A percentile compares a stretch with the other conserved stretches of the same genome.
Evolutionary conservation across 805 yeast species (phyloP).

Genomic region (Ogataea kodamae): DNA sequence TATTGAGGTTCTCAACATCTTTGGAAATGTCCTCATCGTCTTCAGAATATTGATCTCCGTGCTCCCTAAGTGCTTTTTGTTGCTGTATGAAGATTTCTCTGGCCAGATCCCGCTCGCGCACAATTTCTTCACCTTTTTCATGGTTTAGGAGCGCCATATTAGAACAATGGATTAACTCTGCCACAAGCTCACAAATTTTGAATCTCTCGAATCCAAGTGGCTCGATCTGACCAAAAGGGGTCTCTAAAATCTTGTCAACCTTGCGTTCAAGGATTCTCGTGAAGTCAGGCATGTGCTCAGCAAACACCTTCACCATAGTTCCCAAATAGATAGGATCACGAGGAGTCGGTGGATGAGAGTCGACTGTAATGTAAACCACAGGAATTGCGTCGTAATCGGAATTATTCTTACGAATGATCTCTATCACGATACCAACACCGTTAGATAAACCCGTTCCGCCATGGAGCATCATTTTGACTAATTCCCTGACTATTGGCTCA

Average conservation of each 20-base stretch:
- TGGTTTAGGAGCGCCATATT: conserved; percentile 91
- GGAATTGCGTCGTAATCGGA: conserved; percentile 92
- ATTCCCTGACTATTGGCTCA: conserved; percentile 56
- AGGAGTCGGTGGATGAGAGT: conserved; percentile 87
- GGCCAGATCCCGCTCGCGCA: conserved; percentile 63
- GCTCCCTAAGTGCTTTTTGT: conserved; percentile 26
- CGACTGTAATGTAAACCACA: conserved; percentile 74
- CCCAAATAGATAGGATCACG: conserved; percentile 94
- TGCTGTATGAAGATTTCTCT: conserved; percentile 48
- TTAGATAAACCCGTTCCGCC: conserved; percentile 89
- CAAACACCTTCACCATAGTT: conserved; percentile 71
- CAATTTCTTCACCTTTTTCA: conserved; percentile 64
- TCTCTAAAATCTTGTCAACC: conserved; percentile 41
- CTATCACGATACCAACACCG: conserved; percentile 93
- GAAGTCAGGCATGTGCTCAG: conserved; percentile 69
- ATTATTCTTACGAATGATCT: conserved; percentile 90
- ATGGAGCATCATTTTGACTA: conserved; percentile 72
- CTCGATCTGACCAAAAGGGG: conserved; percentile 64
- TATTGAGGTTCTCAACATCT: conserved; percentile 31
- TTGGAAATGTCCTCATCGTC: conserved; percentile 34
- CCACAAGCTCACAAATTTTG: conserved; percentile 86
- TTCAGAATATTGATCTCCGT: conserved; percentile 25
- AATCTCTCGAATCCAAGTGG: conserved; percentile 90
- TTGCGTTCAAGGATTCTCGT: conserved; percentile 51
- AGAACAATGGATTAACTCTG: conserved; percentile 94